Base-by-base conservation (phyloP, 2,329 filamentous ascomycete genomes). In the Pyricularia grisea region DNA sequence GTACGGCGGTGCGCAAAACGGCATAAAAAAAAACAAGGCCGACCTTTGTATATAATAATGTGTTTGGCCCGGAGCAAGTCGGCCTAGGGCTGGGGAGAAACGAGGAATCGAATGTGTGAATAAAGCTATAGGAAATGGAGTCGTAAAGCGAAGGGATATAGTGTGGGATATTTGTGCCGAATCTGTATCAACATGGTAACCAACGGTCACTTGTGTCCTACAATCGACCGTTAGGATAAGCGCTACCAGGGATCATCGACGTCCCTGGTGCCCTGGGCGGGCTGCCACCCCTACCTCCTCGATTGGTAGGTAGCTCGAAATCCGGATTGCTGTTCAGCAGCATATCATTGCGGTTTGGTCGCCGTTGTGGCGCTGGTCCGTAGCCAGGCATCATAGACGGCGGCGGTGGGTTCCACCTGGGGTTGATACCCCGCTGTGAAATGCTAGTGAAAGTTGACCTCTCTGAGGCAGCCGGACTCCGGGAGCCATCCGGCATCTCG, bases 391-490 rank as follows among this genome's bases (percentile, higher is more conserved):
- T 77, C 55, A 82, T 77, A 20, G 80, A 77, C 17, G 79, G 78
- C 64, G 84, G 81, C 33, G 83, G 81, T 2, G 86, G 87, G 71
- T 91, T 87, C 94, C 94, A 97, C 70, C 90, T 89, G 7, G 94
- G 94, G 77, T 97, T 97, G 68, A 97, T 82, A 1, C 92, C 91
- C 42, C 94, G 87, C 78, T 97, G 93, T 0, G 91, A 94, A 65
- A 98, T 90, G 12, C 92, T 95, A 1, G 94, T 97, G 79, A 97
- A 97, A 73, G 91, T 92, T 65, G 90, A 94, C 28, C 88, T 86
- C 75, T 97, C 92, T 71, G 91, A 94, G 74, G 89, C 87, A 33
- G 89, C 87, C 36, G 92, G 93, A 74, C 89, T 94, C 74, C 91
- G 86, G 65, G 86, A 79, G 64, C 85, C 85, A 68, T 76, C 72